A percentile compares a stretch with the other conserved stretches of the same genome.
phyloP scores from a whole-genome alignment of 2,329 filamentous ascomycete species.

The Colletotrichum sp. region DNA sequence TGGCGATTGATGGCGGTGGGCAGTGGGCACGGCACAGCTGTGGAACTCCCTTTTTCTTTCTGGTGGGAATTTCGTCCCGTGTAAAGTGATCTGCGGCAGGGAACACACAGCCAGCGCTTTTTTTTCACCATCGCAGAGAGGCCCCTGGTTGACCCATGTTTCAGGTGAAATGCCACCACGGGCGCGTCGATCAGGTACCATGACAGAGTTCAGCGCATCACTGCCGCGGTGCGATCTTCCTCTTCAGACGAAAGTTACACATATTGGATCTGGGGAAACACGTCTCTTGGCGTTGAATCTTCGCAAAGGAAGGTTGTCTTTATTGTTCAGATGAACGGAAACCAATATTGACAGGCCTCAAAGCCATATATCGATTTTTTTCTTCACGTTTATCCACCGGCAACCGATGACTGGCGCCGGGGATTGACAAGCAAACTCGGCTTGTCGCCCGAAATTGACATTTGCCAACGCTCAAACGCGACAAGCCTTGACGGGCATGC shows the following conservation, averaged over 20 bases:
- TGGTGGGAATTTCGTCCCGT: slow-evolving; percentile 4
- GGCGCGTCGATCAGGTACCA: slow-evolving; percentile 16
- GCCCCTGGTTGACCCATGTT: slow-evolving; percentile 1
- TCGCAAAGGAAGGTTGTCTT: neutral
- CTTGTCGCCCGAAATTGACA: slow-evolving; percentile 14
- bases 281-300: neutral
- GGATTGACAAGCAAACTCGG: slow-evolving; percentile 2
- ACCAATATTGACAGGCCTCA: neutral
- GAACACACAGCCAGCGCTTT: neutral
- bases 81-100: slow-evolving; percentile 16
- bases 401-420: neutral
- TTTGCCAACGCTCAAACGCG: neutral
- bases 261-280: neutral
- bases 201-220: slow-evolving; percentile 1
- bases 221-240: neutral
- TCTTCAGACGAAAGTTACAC: neutral
- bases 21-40: neutral
- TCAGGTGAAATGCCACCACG: slow-evolving; percentile 12
- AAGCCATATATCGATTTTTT: neutral
- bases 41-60: neutral
- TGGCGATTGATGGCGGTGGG: neutral
- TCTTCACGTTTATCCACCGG: neutral
- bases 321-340: neutral
- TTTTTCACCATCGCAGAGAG: neutral
- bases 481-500: neutral